A percentile compares a stretch with the other conserved stretches of the same genome.
These are phyloP conservation scores for Podospora comata DNA, from an alignment of 495 filamentous ascomycete species.

Conservation along the genomic window DNA sequence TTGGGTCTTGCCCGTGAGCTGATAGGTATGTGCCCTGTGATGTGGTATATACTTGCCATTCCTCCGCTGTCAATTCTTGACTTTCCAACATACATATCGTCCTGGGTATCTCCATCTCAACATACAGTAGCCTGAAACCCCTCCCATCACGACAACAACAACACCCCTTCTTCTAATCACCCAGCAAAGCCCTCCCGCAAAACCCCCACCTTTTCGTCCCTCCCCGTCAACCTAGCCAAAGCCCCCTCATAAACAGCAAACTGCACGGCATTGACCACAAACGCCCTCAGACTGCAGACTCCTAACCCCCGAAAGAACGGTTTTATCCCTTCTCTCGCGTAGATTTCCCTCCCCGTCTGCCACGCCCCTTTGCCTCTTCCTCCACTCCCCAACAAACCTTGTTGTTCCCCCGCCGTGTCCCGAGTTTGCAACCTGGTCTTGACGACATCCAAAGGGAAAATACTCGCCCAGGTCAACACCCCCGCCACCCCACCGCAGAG, in stretches of 20 bases:
- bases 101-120: too few relatives aligned
- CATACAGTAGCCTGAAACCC: too few relatives aligned
- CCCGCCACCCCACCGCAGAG: conserved; percentile 84
- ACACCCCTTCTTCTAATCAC: too few relatives aligned
- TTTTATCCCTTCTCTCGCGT: conserved; percentile 58
- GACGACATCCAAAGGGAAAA: conserved; percentile 85
- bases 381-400: conserved; percentile 30
- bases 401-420: conserved; percentile 37
- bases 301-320: conserved; percentile 76
- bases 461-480: conserved; percentile 76
- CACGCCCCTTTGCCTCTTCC: conserved; percentile 45
- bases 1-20: neutral
- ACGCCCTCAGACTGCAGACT: conserved; percentile 76
- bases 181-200: neutral
- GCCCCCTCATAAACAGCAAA: conserved; percentile 87
- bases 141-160: too few relatives aligned
- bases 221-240: conserved; percentile 54
- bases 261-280: conserved; percentile 78
- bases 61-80: too few relatives aligned
- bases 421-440: conserved; percentile 85
- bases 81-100: too few relatives aligned
- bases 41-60: too few relatives aligned
- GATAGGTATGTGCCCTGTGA: too few relatives aligned
- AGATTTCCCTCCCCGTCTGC: conserved; percentile 60
- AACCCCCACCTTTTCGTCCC: conserved; percentile 11